phyloP scores from a whole-genome alignment of 805 yeast species.

The Pichia eremophila region DNA sequence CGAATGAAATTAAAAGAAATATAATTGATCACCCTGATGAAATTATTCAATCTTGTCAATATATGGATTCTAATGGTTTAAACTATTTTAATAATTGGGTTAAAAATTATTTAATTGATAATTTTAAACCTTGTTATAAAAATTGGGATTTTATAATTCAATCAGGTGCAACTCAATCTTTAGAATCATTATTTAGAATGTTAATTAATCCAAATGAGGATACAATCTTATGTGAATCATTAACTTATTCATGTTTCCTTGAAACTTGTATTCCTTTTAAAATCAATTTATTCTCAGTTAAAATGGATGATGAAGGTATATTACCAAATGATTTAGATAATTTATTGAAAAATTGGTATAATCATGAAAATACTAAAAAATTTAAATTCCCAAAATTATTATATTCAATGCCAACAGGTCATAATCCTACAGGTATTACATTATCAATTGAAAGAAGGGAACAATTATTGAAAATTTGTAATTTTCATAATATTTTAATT shows the following conservation, averaged over 20 bases:
- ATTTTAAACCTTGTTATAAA: slow-evolving; percentile 36
- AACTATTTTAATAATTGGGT: slow-evolving; percentile 32
- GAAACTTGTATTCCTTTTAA: slow-evolving; percentile 76
- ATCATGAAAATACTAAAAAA: slow-evolving; percentile 28
- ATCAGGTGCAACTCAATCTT: slow-evolving; percentile 83
- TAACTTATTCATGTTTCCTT: slow-evolving; percentile 73
- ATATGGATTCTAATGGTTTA: slow-evolving; percentile 41
- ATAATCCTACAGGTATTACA: slow-evolving; percentile 76
- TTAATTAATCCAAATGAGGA: slow-evolving; percentile 67
- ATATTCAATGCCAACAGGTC: slow-evolving; percentile 74
- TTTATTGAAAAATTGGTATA: slow-evolving; percentile 61
- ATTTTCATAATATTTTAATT: slow-evolving; percentile 59
- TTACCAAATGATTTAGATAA: slow-evolving; percentile 59
- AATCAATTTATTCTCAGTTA: slow-evolving; percentile 56
- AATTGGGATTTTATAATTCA: slow-evolving; percentile 68
- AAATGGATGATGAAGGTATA: slow-evolving; percentile 73
- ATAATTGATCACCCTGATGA: slow-evolving; percentile 15
- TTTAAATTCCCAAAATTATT: slow-evolving; percentile 43
- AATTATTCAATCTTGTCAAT: slow-evolving; percentile 42
- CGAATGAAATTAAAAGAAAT: slow-evolving; percentile 27
- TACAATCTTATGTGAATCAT: slow-evolving; percentile 72
- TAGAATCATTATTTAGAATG: slow-evolving; percentile 77
- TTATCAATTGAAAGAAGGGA: slow-evolving; percentile 48
- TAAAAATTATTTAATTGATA: slow-evolving; percentile 32
- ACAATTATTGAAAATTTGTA: slow-evolving; percentile 49